A percentile compares a stretch with the other conserved stretches of the same genome.
Evolutionary conservation across 768 basidiomycete genomes (phyloP).

Genomic region (Hericium erinaceus): DNA sequence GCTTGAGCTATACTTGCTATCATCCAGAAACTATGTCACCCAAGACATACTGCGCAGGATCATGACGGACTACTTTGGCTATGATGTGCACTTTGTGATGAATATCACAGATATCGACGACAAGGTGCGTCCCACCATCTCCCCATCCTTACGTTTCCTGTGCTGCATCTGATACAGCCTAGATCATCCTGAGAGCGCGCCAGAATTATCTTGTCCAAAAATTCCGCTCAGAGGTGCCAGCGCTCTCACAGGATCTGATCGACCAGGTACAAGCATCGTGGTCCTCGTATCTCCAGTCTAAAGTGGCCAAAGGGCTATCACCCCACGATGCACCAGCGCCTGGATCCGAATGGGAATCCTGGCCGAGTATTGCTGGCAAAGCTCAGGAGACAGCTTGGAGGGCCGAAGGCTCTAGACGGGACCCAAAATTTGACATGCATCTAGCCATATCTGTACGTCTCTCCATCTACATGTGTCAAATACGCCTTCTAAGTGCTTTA

Average conservation of each 20-base stretch:
- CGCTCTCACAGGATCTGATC: constrained; percentile 51
- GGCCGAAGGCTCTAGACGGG: constrained; percentile 58
- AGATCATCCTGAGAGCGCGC: constrained; percentile 93
- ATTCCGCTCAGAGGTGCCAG: constrained; percentile 44
- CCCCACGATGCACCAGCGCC: constrained; percentile 34
- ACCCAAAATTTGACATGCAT: constrained; percentile 93
- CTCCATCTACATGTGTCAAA: constrained; percentile 5
- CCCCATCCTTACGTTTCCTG: neutral
- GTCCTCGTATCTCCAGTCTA: constrained; percentile 50
- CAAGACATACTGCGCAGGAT: constrained; percentile 89
- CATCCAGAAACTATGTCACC: constrained; percentile 84
- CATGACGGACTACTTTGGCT: constrained; percentile 91
- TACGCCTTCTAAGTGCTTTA: neutral
- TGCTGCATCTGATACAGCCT: neutral
- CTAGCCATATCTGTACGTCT: constrained; percentile 63
- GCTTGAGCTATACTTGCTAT: neutral
- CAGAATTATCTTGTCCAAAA: constrained; percentile 64
- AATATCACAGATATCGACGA: constrained; percentile 99
- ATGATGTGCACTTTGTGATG: constrained; percentile 98
- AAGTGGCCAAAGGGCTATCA: constrained; percentile 57
- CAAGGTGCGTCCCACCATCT: constrained; percentile 50
- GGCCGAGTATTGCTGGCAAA: constrained; percentile 41
- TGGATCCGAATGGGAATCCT: constrained; percentile 43
- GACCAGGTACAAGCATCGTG: constrained; percentile 52
- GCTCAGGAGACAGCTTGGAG: constrained; percentile 52